phyloP scores from a whole-genome alignment of 2,329 filamentous ascomycete genomes.

The Fusarium pseudocircinatum region DNA sequence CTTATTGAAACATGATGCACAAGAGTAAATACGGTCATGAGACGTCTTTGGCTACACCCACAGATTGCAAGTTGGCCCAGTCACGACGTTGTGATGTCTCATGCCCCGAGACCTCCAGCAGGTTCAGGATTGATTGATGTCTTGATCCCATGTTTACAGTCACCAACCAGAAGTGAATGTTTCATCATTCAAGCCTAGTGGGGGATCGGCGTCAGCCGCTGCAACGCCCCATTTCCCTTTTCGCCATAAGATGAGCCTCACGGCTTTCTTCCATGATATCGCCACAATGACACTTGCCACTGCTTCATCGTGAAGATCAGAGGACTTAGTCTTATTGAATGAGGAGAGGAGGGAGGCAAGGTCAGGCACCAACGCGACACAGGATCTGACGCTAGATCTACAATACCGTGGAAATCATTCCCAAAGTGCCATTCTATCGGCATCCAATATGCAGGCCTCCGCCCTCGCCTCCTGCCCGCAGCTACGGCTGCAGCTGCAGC shows the following conservation, averaged over 20 bases:
- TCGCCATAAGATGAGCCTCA: constrained; percentile 28
- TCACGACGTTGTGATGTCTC: constrained; percentile 20
- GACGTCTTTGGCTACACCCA: constrained; percentile 28
- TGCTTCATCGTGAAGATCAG: background rate
- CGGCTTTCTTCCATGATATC: constrained; percentile 34
- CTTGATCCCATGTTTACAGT: background rate
- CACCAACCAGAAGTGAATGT: constrained; percentile 6
- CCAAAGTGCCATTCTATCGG: constrained; percentile 28
- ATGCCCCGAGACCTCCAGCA: constrained; percentile 9
- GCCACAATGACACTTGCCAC: constrained; percentile 18
- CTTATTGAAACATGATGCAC: constrained; percentile 13
- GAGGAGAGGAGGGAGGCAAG: background rate
- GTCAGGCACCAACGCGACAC: constrained; percentile 29
- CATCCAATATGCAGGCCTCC: constrained; percentile 36
- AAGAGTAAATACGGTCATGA: constrained; percentile 27
- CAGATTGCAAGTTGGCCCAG: constrained; percentile 22
- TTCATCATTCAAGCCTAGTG: constrained; percentile 11
- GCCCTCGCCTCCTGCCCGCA: constrained; percentile 32
- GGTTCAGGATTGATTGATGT: constrained; percentile 7
- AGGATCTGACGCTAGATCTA: constrained; percentile 18
- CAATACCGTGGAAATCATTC: constrained; percentile 14
- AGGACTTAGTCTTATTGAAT: background rate
- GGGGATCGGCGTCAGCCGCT: constrained; percentile 36
- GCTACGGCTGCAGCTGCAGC: constrained; percentile 12
- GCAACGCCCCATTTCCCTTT: constrained; percentile 13